Evolutionary conservation across 495 filamentous ascomycete species (phyloP).

Genomic region (Achaetomiella virescens): DNA sequence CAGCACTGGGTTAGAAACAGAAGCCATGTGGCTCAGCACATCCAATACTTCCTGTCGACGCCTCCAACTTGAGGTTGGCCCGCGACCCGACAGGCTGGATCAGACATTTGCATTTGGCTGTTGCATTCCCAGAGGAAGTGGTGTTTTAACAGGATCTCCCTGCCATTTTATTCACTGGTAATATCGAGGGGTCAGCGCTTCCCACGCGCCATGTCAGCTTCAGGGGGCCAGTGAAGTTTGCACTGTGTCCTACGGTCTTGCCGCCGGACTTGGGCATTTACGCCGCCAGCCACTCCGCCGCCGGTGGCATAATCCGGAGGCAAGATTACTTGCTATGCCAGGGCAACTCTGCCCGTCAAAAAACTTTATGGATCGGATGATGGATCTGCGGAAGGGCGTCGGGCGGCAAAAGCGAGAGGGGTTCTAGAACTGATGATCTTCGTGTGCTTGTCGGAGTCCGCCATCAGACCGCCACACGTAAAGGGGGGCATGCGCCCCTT

Average conservation of each 20-base stretch:
- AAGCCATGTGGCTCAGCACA: too few species aligned
- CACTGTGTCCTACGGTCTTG: background rate
- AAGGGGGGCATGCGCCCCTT: background rate
- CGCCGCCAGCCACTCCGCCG: background rate
- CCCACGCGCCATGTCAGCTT: background rate
- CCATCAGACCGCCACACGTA: background rate
- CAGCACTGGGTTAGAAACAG: too few species aligned
- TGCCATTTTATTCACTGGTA: too few species aligned
- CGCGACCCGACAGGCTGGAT: background rate
- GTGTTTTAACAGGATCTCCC: background rate
- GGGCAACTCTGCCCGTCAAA: background rate
- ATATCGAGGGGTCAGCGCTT: too few species aligned
- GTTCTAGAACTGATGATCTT: constrained; percentile 3
- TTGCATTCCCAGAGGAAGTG: background rate
- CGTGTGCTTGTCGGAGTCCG: background rate
- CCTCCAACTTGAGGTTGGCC: background rate
- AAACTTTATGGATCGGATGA: background rate
- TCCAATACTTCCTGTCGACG: too few species aligned
- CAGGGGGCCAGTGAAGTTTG: background rate
- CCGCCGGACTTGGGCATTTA: background rate
- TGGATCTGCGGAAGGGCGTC: background rate
- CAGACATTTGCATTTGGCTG: background rate
- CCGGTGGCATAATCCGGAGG: background rate
- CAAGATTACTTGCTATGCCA: background rate
- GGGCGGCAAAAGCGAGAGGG: background rate